Percentiles rank a stretch among this genome's conserved stretches.
Conservation (phyloP, 768 basidiomycete species). For the Podaxis pistillaris region DNA sequence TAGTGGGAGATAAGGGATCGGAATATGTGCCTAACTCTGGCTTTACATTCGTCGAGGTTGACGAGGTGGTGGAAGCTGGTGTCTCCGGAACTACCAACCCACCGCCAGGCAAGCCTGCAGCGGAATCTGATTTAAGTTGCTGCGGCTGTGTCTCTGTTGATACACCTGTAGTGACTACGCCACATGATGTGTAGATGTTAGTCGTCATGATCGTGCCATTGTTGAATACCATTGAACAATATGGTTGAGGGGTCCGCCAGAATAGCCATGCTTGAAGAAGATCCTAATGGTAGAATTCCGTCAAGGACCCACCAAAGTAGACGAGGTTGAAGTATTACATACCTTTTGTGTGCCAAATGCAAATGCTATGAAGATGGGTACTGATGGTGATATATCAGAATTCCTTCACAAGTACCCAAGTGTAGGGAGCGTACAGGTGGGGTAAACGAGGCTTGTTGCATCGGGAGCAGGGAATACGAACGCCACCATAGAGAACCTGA, state of each 20-base stretch:
- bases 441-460: not conserved
- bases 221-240: not conserved
- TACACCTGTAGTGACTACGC: not conserved
- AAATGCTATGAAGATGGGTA: conserved; percentile 7
- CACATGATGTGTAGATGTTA: not conserved
- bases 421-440: not conserved
- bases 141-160: not conserved
- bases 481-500: not conserved
- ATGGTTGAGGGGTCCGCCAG: not conserved
- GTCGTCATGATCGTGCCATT: not conserved
- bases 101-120: not conserved
- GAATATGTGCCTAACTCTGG: not conserved
- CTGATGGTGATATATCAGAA: not conserved
- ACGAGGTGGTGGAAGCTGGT: not conserved
- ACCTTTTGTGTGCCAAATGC: conserved; percentile 13
- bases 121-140: not conserved
- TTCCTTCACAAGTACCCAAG: not conserved
- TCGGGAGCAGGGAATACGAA: not conserved
- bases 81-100: not conserved
- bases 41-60: not conserved
- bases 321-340: too few relatives aligned
- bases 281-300: not conserved
- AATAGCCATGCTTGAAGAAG: conserved; percentile 11
- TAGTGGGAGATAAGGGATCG: not conserved
- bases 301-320: not conserved